Percentiles rank a stretch among this genome's conserved stretches.
Evolutionary conservation across 768 basidiomycete genomes (phyloP).

Genomic region (Tylopilus sp.): DNA sequence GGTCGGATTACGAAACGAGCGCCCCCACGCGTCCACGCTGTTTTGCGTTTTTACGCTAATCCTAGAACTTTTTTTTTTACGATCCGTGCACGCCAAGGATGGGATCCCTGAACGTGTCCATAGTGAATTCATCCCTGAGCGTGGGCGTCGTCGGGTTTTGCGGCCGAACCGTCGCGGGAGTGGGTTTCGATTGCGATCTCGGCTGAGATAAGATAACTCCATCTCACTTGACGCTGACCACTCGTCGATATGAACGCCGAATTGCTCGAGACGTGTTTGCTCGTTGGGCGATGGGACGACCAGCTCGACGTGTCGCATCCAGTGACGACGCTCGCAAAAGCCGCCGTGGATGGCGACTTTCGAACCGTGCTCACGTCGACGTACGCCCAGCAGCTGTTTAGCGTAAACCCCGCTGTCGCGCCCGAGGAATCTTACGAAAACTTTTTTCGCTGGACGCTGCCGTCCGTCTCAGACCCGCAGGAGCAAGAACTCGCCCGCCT

Average conservation of each 20-base stretch:
- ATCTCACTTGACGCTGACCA: background rate
- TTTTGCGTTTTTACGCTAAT: no score
- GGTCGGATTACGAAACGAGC: no score
- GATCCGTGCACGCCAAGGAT: no score
- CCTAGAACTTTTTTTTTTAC: no score
- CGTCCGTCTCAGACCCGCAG: conserved; percentile 30
- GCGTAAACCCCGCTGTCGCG: conserved; percentile 27
- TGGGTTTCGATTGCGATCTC: background rate
- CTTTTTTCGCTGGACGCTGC: conserved; percentile 32
- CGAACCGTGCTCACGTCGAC: conserved; percentile 47
- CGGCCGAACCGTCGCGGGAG: background rate
- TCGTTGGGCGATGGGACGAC: conserved; percentile 47
- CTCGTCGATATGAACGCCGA: conserved; percentile 19
- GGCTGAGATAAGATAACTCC: background rate
- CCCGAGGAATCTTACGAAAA: conserved; percentile 39
- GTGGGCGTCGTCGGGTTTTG: background rate
- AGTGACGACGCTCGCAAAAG: conserved; percentile 43
- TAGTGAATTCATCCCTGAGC: background rate
- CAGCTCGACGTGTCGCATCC: conserved; percentile 21
- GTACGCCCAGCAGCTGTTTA: conserved; percentile 41
- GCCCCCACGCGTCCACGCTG: no score
- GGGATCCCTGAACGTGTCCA: no score
- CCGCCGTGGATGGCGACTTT: conserved; percentile 60
- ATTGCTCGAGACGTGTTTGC: conserved; percentile 51
- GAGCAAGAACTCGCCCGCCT: conserved; percentile 58